Percentiles rank a stretch among this genome's conserved stretches.
These are phyloP conservation scores for Fusarium decemcellulare DNA, from an alignment of 2,329 filamentous ascomycete genomes.

Conservation along the genomic window DNA sequence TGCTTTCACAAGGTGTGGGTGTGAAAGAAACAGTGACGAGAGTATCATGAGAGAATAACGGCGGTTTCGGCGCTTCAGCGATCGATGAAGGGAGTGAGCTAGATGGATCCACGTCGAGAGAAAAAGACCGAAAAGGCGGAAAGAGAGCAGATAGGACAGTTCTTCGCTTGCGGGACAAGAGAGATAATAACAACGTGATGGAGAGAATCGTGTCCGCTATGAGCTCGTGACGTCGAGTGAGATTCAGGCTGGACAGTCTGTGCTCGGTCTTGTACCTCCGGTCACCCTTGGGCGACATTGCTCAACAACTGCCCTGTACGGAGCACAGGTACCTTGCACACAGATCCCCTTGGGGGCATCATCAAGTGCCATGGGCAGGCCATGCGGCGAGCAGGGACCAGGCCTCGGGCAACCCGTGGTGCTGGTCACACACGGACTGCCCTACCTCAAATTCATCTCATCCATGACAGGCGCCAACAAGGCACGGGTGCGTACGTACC, in stretches of 20 bases:
- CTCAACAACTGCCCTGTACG: constrained; percentile 13
- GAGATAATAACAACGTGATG: constrained; percentile 24
- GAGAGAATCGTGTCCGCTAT: constrained; percentile 2
- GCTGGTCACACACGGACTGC: constrained; percentile 31
- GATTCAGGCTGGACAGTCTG: constrained; percentile 17
- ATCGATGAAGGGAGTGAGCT: not conserved
- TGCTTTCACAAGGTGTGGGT: not conserved
- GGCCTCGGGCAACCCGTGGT: constrained; percentile 38
- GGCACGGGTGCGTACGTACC: constrained; percentile 6
- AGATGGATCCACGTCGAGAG: constrained; percentile 8
- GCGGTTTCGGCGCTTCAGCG: constrained; percentile 3
- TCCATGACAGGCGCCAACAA: not conserved
- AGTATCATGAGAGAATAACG: constrained; percentile 3
- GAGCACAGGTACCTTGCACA: constrained; percentile 28
- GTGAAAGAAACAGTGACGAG: constrained; percentile 8
- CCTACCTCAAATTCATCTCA: constrained; percentile 18
- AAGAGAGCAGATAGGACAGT: constrained; percentile 16
- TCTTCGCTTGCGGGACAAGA: constrained; percentile 9
- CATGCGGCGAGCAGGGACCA: constrained; percentile 44
- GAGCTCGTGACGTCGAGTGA: constrained; percentile 22
- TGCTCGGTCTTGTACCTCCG: constrained; percentile 38
- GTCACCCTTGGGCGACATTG: constrained; percentile 7
- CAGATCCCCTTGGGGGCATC: constrained; percentile 13
- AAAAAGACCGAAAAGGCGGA: not conserved
- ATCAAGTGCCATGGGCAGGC: constrained; percentile 31